A percentile compares a stretch with the other conserved stretches of the same genome.
These are phyloP conservation scores for Dictyostelium purpureum DNA, from an alignment of 78 protist species.

Conservation along the genomic window DNA sequence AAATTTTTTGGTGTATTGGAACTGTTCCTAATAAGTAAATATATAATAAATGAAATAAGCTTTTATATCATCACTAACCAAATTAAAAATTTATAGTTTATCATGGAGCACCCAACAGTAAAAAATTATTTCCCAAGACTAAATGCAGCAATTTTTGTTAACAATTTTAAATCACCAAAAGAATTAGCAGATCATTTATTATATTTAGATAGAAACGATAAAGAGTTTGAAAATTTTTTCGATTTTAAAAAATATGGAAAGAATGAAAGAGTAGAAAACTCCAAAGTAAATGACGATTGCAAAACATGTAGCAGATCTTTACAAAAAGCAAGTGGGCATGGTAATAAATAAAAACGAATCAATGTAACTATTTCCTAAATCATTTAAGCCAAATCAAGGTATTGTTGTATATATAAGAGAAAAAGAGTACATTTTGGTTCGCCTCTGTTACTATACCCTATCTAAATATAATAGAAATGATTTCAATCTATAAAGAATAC, in stretches of 20 bases:
- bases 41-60: too few species aligned
- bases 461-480: too few species aligned
- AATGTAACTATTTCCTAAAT: slow-evolving; percentile 1
- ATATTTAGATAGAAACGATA: slow-evolving; percentile 37
- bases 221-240: slow-evolving; percentile 24
- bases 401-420: slow-evolving; percentile 54
- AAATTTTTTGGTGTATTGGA: slow-evolving; percentile 81
- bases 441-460: slow-evolving; percentile 23
- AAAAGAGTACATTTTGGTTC: slow-evolving; percentile 24
- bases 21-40: too few species aligned
- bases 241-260: slow-evolving; percentile 44
- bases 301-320: slow-evolving; percentile 47
- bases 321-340: slow-evolving; percentile 33
- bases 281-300: slow-evolving; percentile 11
- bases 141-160: slow-evolving; percentile 29
- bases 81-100: too few species aligned
- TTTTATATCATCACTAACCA: too few species aligned
- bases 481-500: too few species aligned
- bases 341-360: slow-evolving; percentile 1
- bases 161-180: slow-evolving; percentile 30
- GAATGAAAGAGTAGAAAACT: slow-evolving; percentile 39
- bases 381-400: slow-evolving; percentile 5
- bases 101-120: slow-evolving; percentile 76
- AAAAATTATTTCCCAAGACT: slow-evolving; percentile 33
- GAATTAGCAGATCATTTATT: slow-evolving; percentile 18